A percentile compares a stretch with the other conserved stretches of the same genome.
phyloP scores from a whole-genome alignment of 768 basidiomycete genomes.

The Termitomyces sp. region DNA sequence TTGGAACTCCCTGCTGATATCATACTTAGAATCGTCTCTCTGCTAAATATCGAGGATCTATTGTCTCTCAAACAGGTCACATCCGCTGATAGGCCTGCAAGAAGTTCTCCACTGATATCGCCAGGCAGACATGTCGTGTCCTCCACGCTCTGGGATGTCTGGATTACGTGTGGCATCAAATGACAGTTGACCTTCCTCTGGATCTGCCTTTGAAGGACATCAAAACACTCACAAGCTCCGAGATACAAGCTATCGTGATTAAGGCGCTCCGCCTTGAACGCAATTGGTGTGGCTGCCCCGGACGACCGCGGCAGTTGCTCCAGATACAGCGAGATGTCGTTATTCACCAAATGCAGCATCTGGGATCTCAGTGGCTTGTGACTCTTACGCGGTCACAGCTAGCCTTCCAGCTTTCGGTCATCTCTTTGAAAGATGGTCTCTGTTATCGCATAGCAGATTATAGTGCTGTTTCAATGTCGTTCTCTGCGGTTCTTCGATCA shows the following conservation, averaged over 20 bases:
- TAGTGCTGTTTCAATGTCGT: slow-evolving; percentile 24
- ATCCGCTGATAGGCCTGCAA: neutral
- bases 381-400: slow-evolving; percentile 29
- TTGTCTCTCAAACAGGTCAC: slow-evolving; percentile 47
- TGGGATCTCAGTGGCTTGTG: slow-evolving; percentile 48
- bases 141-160: slow-evolving; percentile 46
- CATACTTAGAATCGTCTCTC: slow-evolving; percentile 31
- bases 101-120: neutral
- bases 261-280: slow-evolving; percentile 44
- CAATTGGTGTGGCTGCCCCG: slow-evolving; percentile 41
- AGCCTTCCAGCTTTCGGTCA: slow-evolving; percentile 37
- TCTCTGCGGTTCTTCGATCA: slow-evolving; percentile 27
- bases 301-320: slow-evolving; percentile 31
- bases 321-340: slow-evolving; percentile 35
- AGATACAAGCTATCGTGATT: slow-evolving; percentile 38
- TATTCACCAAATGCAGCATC: slow-evolving; percentile 42
- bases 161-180: slow-evolving; percentile 56
- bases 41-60: slow-evolving; percentile 35
- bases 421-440: slow-evolving; percentile 32
- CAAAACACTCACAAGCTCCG: slow-evolving; percentile 30
- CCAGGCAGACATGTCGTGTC: slow-evolving; percentile 57
- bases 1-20: slow-evolving; percentile 40
- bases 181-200: slow-evolving; percentile 43
- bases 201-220: slow-evolving; percentile 34
- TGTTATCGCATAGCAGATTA: slow-evolving; percentile 26